Evolutionary conservation across 371 early-diverging fungal genomes (phyloP), one percentile per base, ranked within the genome.

Genomic region (Syncephalastrum contaminatum): DNA sequence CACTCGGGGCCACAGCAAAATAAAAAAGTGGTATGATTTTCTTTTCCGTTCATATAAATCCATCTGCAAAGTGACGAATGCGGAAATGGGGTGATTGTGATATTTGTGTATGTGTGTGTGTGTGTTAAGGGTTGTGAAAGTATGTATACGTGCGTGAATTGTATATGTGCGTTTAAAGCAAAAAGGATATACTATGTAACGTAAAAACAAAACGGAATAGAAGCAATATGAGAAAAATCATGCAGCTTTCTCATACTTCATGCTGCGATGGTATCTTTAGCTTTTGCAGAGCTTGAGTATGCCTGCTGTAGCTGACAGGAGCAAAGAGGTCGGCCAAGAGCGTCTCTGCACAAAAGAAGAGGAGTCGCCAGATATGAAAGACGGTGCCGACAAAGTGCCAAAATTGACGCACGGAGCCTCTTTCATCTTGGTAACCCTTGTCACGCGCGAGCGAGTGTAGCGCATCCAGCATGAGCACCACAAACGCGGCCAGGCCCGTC

Each of bases 341-440:
- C 4, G 64, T 53, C 42, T 72, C 77, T 7, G 63, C 69, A 10
- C 73, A 68, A 15, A 69, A 45, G 36, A 76, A 70, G 27, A 76
- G 48, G 10, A 63, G 41, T 41, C 62, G 68, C 67, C 77, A 76
- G 2, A 73, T 56, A 36, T 50, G 55, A 53, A 68, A 60, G 10
- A 71, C 46, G 41, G 36, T 45, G 24, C 36, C 14, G 49, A 4
- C 30, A 45, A 50, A 30, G 12, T 30, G 36, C 36, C 36, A 30
- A 30, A 30, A 30, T 10, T 30, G 36, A 30, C 30, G 27, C 21
- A 51, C 16, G 43, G 57, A 42, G 20, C 30, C 24, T 16, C 15
- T 30, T 10, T 12, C 13, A 39, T 22, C 24, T 30, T 30, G 36
- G 36, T 30, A 30, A 12, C 10, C 36, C 36, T 30, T 30, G 36